phyloP scores from a whole-genome alignment of 495 filamentous ascomycete genomes.

The Cercophora sp. region DNA sequence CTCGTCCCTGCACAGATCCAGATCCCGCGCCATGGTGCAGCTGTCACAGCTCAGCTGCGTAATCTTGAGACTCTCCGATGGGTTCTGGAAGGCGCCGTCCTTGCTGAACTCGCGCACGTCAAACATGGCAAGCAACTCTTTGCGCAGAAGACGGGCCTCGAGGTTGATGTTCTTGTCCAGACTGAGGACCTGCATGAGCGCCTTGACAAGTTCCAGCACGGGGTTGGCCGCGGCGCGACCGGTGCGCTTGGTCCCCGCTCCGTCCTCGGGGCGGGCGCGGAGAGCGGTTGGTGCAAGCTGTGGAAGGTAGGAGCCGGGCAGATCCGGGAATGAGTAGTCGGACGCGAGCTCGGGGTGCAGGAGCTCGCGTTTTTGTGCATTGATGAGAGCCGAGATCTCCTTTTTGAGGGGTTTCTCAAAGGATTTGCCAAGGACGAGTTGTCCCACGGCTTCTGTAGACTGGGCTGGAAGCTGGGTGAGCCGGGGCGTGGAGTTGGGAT shows the following conservation, averaged over 20 bases:
- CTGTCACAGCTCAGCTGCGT: conserved; percentile 75
- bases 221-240: conserved; percentile 58
- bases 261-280: background rate
- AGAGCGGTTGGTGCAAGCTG: conserved; percentile 9
- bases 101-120: conserved; percentile 91
- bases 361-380: conserved; percentile 80
- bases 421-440: conserved; percentile 63
- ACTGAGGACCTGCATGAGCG: conserved; percentile 82
- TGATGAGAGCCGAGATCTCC: conserved; percentile 71
- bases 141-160: conserved; percentile 79
- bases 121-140: conserved; percentile 83
- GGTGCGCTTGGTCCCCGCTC: conserved; percentile 3
- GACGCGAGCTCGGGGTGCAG: conserved; percentile 80
- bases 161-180: conserved; percentile 83
- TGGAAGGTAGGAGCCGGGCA: conserved; percentile 68
- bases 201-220: conserved; percentile 83
- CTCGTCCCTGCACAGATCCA: conserved; percentile 93
- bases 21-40: conserved; percentile 81
- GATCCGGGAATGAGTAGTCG: conserved; percentile 82
- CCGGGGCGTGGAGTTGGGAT: conserved; percentile 58
- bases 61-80: conserved; percentile 68
- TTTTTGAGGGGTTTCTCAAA: conserved; percentile 91
- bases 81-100: conserved; percentile 83
- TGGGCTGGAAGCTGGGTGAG: conserved; percentile 69
- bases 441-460: conserved; percentile 45